phyloP scores from a whole-genome alignment of 1,284 basidiomycete genomes.

The Cronartium ribicola region DNA sequence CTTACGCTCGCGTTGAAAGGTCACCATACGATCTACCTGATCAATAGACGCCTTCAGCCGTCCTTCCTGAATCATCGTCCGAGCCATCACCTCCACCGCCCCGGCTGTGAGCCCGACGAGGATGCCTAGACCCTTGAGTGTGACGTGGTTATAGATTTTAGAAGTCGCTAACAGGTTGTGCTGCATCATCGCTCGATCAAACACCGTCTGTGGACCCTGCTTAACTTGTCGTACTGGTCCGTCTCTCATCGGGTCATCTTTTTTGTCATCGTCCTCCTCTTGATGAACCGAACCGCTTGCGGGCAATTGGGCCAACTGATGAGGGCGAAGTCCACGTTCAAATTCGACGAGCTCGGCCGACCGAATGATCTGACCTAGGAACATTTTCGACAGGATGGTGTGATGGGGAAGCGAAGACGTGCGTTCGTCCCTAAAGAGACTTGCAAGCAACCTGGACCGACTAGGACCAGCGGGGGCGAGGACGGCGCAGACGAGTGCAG shows the following conservation, averaged over 20 bases:
- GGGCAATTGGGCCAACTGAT: slow-evolving; percentile 85
- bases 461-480: slow-evolving; percentile 96
- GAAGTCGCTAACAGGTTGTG: slow-evolving; percentile 94
- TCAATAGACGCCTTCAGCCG: slow-evolving; percentile 85
- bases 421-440: slow-evolving; percentile 89
- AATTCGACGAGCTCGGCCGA: slow-evolving; percentile 83
- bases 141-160: slow-evolving; percentile 55
- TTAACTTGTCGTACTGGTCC: slow-evolving; percentile 58
- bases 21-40: slow-evolving; percentile 85
- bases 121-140: slow-evolving; percentile 45
- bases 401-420: slow-evolving; percentile 71
- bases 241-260: slow-evolving; percentile 53
- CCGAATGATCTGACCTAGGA: slow-evolving; percentile 90
- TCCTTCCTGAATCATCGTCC: slow-evolving; percentile 94
- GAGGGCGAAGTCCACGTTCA: slow-evolving; percentile 75
- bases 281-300: slow-evolving; percentile 60
- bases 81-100: slow-evolving; percentile 86
- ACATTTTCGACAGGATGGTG: slow-evolving; percentile 92
- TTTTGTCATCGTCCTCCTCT: slow-evolving; percentile 56
- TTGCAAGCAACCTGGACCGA: slow-evolving; percentile 82
- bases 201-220: slow-evolving; percentile 83
- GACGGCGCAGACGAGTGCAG: slow-evolving; percentile 90
- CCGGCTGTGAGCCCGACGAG: slow-evolving; percentile 52
- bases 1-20: slow-evolving; percentile 67
- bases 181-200: slow-evolving; percentile 95